Evolutionary conservation across 2,329 filamentous ascomycete genomes (phyloP), one percentile per base, ranked within the genome.

Genomic region (Aspergillus nomiae): DNA sequence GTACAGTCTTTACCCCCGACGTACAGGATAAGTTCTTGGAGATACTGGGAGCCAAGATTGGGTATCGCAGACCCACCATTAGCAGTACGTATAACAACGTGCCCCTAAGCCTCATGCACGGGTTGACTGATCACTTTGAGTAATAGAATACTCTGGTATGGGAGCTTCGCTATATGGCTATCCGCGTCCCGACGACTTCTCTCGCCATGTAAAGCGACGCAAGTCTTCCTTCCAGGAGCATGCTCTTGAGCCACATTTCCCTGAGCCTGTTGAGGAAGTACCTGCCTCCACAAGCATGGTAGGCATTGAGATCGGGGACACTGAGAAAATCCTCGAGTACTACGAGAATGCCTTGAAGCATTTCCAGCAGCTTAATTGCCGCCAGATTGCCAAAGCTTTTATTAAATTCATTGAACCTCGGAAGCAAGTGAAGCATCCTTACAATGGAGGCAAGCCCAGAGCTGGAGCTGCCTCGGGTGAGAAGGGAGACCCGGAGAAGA

Each of bases 371-470:
- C 71, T 80, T 46, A 80, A 79, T 58, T 82, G 80, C 58, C 80
- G 80, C 7, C 70, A 77, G 21, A 75, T 83, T 26, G 76, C 77
- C 26, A 83, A 82, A 64, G 76, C 76, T 5, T 82, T 80, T 63
- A 81, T 83, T 62, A 83, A 80, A 63, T 73, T 77, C 6, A 81
- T 82, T 30, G 79, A 83, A 55, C 81, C 81, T 4, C 76, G 78
- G 38, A 84, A 83, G 69, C 81, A 83, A 69, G 79, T 79, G 3
- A 79, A 77, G 55, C 78, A 81, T 66, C 82, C 81, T 3, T 83
- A 83, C 67, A 83, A 83, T 67, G 81, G 81, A 12, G 77, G 78
- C n/a, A 74, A 73, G 63, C 70, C 75, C 12, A 69, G 70, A 48
- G 67, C 67, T 55, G 74, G 73, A 51, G 75, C 76, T 30, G 72